Evolutionary conservation across 208 protist genomes (phyloP).

Genomic region (Tritrichomonas foetus): DNA sequence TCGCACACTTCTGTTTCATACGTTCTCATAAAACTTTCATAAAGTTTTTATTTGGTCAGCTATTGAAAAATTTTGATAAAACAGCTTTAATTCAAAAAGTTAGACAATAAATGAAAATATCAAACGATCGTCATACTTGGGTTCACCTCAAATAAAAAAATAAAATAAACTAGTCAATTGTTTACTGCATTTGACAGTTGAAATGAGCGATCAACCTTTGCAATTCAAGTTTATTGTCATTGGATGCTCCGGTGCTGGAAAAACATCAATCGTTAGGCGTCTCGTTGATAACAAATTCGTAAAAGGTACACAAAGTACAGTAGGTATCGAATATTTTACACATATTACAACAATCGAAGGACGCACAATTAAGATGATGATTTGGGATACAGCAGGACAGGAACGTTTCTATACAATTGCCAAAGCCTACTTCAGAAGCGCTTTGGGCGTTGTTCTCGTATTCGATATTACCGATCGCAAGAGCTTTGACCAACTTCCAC

Average conservation of each 20-base stretch:
- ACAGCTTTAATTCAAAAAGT: no score
- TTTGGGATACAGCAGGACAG: constrained; percentile 39
- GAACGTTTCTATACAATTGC: constrained; percentile 41
- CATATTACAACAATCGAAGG: constrained; percentile 40
- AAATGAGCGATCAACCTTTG: neutral
- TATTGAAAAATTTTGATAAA: no score
- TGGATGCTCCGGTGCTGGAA: constrained; percentile 7
- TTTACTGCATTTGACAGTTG: neutral
- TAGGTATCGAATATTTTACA: constrained; percentile 41
- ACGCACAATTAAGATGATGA: constrained; percentile 39
- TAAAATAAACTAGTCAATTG: no score
- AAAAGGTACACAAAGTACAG: constrained; percentile 19
- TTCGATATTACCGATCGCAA: constrained; percentile 38
- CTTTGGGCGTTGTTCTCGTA: constrained; percentile 24
- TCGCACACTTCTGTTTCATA: no score
- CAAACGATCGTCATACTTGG: no score
- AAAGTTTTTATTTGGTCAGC: no score
- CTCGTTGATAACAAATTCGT: constrained; percentile 38
- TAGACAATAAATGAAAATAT: no score
- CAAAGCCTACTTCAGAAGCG: constrained; percentile 16
- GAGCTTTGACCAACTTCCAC: constrained; percentile 21
- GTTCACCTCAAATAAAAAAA: no score
- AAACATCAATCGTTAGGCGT: constrained; percentile 28
- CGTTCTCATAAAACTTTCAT: no score
- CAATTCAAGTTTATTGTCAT: constrained; percentile 40